Conservation (phyloP, 768 basidiomycete genomes). For the Aureoboletus auriporus region DNA sequence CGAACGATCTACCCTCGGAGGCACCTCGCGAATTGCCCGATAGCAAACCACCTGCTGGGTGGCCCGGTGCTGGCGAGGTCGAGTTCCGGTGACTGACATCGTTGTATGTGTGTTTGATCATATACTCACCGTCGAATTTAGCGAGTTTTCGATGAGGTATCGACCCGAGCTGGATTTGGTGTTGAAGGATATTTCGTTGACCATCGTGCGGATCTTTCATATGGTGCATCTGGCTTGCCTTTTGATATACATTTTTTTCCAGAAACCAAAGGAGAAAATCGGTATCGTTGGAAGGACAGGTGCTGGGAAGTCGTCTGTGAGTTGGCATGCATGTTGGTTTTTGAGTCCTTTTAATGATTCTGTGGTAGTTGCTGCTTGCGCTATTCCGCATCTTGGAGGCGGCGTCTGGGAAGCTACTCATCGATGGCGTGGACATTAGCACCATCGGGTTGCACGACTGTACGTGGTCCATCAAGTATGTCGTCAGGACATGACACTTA, state of each 20-base stretch:
- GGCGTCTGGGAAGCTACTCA: constrained; percentile 56
- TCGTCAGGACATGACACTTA: not conserved
- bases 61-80: constrained; percentile 74
- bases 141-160: constrained; percentile 74
- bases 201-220: constrained; percentile 44
- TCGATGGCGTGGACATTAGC: constrained; percentile 76
- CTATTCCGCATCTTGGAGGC: constrained; percentile 79
- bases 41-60: constrained; percentile 46
- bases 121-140: constrained; percentile 21
- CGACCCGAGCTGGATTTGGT: constrained; percentile 77
- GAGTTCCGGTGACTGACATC: constrained; percentile 59
- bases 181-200: constrained; percentile 69
- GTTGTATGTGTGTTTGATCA: not conserved
- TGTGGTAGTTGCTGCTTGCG: constrained; percentile 54
- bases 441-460: constrained; percentile 68
- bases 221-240: not conserved
- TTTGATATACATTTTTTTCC: constrained; percentile 5
- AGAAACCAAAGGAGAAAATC: constrained; percentile 79
- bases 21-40: constrained; percentile 69
- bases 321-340: constrained; percentile 8
- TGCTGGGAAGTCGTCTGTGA: constrained; percentile 71
- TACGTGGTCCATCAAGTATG: constrained; percentile 3
- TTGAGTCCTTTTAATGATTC: not conserved
- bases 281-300: constrained; percentile 89
- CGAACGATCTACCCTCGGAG: constrained; percentile 60